Evolutionary conservation across 2,329 filamentous ascomycete genomes (phyloP).

Genomic region (Talaromyces sp.): DNA sequence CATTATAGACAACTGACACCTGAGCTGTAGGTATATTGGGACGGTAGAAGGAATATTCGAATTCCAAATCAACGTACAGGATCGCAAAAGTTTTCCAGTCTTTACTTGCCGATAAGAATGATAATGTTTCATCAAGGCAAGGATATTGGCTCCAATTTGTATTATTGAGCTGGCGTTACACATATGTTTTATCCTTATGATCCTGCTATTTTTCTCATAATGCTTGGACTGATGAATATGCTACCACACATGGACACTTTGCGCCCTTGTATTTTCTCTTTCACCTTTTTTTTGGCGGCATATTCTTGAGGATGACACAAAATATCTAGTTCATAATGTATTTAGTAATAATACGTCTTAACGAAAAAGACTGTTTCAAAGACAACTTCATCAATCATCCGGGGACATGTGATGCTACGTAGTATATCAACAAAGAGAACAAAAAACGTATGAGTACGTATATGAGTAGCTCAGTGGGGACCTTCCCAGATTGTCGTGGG

Average conservation of each 20-base stretch:
- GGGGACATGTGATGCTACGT: too few relatives aligned
- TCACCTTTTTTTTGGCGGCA: not conserved
- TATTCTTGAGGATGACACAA: not conserved
- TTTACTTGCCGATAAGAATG: conserved; percentile 41
- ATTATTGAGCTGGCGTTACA: not conserved
- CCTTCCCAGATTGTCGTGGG: conserved; percentile 7
- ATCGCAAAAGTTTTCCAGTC: conserved; percentile 49
- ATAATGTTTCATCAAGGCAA: not conserved
- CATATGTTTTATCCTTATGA: not conserved
- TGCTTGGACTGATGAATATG: not conserved
- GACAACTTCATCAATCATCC: not conserved
- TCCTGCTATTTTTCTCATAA: not conserved
- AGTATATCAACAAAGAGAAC: not conserved
- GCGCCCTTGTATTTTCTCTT: not conserved
- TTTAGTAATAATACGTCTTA: not conserved
- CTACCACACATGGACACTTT: not conserved
- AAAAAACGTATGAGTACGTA: not conserved
- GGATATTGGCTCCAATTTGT: not conserved
- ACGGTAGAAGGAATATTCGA: conserved; percentile 51
- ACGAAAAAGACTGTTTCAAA: not conserved
- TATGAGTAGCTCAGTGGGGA: not conserved
- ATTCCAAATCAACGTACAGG: conserved; percentile 47
- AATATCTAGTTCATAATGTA: conserved; percentile 1
- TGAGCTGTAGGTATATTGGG: conserved; percentile 44
- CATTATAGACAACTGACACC: conserved; percentile 16